Evolutionary conservation across 805 yeast species (phyloP).

Genomic region (Tanozyma kutaoensis): DNA sequence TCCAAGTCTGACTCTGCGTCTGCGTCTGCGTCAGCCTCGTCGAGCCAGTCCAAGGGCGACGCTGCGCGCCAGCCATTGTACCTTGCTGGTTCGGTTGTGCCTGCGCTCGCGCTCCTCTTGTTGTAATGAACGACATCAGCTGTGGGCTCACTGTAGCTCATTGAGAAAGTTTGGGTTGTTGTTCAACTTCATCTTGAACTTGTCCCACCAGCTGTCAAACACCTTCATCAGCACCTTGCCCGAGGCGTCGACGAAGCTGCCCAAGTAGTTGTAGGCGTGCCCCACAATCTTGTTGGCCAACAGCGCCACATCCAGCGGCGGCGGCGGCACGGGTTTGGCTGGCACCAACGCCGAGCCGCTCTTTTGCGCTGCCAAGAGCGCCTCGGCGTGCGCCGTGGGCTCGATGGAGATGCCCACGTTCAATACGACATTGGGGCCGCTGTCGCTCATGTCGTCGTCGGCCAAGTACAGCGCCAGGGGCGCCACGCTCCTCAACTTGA

Average conservation of each 20-base stretch:
- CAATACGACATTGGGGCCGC: constrained; percentile 10
- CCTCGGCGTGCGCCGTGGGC: constrained; percentile 53
- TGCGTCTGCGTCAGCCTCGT: too few relatives aligned
- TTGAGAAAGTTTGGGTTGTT: constrained; percentile 80
- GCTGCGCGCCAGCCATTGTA: too few relatives aligned
- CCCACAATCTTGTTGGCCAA: constrained; percentile 81
- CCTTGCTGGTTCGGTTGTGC: too few relatives aligned
- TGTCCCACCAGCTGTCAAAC: constrained; percentile 93
- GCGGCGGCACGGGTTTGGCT: constrained; percentile 6
- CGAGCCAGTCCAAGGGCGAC: too few relatives aligned
- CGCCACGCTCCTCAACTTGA: constrained; percentile 46
- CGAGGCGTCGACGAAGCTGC: constrained; percentile 69
- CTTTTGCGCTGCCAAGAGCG: constrained; percentile 27
- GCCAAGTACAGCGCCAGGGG: constrained; percentile 22
- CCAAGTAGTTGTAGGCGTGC: constrained; percentile 82
- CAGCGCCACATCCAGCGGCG: constrained; percentile 27
- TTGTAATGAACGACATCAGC: too few relatives aligned
- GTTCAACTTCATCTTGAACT: constrained; percentile 60
- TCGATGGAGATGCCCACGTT: constrained; percentile 87
- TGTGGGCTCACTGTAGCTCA: constrained; percentile 4
- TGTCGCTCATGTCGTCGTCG: constrained; percentile 14
- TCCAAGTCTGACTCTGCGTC: not conserved
- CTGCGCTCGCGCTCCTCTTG: too few relatives aligned
- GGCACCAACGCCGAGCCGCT: constrained; percentile 10
- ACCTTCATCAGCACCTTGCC: constrained; percentile 81